Evolutionary conservation across 352 stramenopile genomes (phyloP), one percentile per base, ranked within the genome.

Genomic region (Pseudoperonospora humuli): DNA sequence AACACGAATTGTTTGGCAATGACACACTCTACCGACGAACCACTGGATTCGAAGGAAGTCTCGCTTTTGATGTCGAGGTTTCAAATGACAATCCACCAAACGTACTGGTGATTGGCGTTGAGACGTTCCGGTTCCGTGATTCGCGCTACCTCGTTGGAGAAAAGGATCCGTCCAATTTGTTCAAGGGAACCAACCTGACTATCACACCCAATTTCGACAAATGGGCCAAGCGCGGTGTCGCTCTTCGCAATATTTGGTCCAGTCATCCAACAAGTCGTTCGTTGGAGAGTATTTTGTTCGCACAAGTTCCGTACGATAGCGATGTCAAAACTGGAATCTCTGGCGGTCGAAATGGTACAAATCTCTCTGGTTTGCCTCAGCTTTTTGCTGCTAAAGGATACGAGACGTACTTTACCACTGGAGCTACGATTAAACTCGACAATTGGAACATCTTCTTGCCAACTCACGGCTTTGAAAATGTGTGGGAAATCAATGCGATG

Each of bases 201-300:
- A 41, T 81, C 6, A 81, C 72, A 8, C 69, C 67, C 0, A 57
- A 77, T 10, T 81, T 81, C n/a, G 64, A 84, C 24, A 40, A 40
- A 34, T 84, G 64, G 61, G 64, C 72, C 2, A 61, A 72, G 35
- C 66, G 64, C 20, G 67, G 67, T 18, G 55, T 84, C 8, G 72
- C 57, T 9, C 66, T 84, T n/a, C 54, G 54, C 21, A 84, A 81
- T 41, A 45, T 84, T 11, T 84, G 72, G 69, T 75, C 72, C 2
- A 81, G 64, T 19, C 72, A 51, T 43, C 60, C 56, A 9, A 81
- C 71, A 7, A 84, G 68, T 51, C 68, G 71, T 2, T 81, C 71
- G 2, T 18, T 84, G 4, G 68, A 81, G 29, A 78, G 66, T 19
- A 60, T 72, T 17, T 33, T 77, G 19, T 84, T 74, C 39, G 71